Evolutionary conservation across 768 basidiomycete species (phyloP).

Genomic region (Suillus weaverae): DNA sequence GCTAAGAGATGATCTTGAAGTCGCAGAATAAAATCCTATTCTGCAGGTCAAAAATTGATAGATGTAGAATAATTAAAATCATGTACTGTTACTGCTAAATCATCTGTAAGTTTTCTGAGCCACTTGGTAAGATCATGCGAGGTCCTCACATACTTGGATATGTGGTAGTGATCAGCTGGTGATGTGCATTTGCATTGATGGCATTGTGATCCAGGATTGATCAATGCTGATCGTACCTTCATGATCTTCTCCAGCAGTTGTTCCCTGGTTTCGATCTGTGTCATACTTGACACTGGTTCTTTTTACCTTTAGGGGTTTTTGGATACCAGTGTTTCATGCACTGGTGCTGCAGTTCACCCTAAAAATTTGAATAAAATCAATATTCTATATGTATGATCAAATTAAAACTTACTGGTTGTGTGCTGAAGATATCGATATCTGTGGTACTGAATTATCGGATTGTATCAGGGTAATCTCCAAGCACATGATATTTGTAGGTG

Average conservation of each 20-base stretch:
- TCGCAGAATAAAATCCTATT: slow-evolving; percentile 31
- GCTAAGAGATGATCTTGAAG: slow-evolving; percentile 14
- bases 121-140: slow-evolving; percentile 17
- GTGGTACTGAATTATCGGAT: slow-evolving; percentile 22
- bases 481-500: not conserved
- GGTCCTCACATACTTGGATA: slow-evolving; percentile 15
- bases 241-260: slow-evolving; percentile 19
- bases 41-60: slow-evolving; percentile 26
- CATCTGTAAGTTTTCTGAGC: slow-evolving; percentile 9
- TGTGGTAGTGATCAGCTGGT: slow-evolving; percentile 30
- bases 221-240: not conserved
- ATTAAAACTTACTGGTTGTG: slow-evolving; percentile 23
- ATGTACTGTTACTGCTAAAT: slow-evolving; percentile 26
- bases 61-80: not conserved
- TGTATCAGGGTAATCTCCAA: not conserved
- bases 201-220: not conserved
- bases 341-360: slow-evolving; percentile 16
- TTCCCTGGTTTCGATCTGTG: slow-evolving; percentile 18
- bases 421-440: slow-evolving; percentile 37
- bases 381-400: not conserved
- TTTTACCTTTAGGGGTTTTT: slow-evolving; percentile 33
- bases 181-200: slow-evolving; percentile 14
- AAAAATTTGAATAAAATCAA: not conserved
- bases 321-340: slow-evolving; percentile 36
- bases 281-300: slow-evolving; percentile 27